phyloP scores from a whole-genome alignment of 2,329 filamentous ascomycete genomes.

The Fusarium sp. region DNA sequence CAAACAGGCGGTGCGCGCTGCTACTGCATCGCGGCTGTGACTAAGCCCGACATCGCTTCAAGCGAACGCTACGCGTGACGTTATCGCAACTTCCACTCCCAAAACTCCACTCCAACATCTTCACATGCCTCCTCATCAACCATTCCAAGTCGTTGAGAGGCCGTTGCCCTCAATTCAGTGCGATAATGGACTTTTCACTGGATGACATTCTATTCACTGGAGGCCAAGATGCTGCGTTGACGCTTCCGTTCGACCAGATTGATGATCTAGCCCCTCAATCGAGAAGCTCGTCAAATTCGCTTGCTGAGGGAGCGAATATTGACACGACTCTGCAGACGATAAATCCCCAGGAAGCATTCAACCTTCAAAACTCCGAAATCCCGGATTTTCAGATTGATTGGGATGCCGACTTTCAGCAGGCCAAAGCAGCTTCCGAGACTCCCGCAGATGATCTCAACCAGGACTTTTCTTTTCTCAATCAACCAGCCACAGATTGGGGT shows the following conservation, averaged over 20 bases:
- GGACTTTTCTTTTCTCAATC: conserved; percentile 40
- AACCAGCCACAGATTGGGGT: conserved; percentile 23
- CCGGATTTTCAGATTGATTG: conserved; percentile 31
- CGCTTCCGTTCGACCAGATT: conserved; percentile 32
- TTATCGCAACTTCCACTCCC: conserved; percentile 9
- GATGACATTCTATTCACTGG: conserved; percentile 41
- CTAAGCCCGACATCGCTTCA: conserved; percentile 31
- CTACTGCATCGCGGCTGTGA: conserved; percentile 14
- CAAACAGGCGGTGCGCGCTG: neutral
- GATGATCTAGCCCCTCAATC: conserved; percentile 28
- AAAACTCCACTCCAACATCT: conserved; percentile 30
- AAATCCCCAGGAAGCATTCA: conserved; percentile 12
- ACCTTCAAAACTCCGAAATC: neutral
- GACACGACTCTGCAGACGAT: conserved; percentile 3
- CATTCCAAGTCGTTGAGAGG: neutral
- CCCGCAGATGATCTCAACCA: conserved; percentile 1
- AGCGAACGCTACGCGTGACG: conserved; percentile 12
- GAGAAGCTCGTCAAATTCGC: conserved; percentile 18
- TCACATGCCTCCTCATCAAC: conserved; percentile 5
- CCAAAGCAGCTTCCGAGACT: conserved; percentile 6
- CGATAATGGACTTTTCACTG: conserved; percentile 37
- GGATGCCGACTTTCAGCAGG: conserved; percentile 37
- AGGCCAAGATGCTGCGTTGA: conserved; percentile 26
- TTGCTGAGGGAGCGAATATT: neutral
- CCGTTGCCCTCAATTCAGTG: neutral